Evolutionary conservation across 768 basidiomycete species (phyloP).

Genomic region (Mycena vulgaris): DNA sequence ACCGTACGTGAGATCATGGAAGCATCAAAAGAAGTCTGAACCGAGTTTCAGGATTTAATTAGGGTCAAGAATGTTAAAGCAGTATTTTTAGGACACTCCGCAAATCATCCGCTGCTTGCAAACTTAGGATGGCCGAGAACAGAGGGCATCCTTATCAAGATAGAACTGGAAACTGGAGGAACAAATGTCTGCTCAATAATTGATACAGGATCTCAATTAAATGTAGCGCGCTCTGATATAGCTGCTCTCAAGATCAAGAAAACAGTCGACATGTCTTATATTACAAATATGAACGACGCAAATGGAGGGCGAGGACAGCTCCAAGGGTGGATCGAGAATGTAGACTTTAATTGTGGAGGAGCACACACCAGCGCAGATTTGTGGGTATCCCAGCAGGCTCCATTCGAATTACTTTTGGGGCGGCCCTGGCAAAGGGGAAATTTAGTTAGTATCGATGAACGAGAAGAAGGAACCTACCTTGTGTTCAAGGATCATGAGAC

Average conservation of each 20-base stretch:
- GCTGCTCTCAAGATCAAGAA: conserved; percentile 12
- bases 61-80: conserved; percentile 13
- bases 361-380: conserved; percentile 40
- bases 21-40: conserved; percentile 7
- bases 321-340: conserved; percentile 39
- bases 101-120: not conserved
- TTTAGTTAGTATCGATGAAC: conserved; percentile 44
- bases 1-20: conserved; percentile 6
- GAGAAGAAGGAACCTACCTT: conserved; percentile 45
- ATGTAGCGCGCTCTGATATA: conserved; percentile 37
- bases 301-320: conserved; percentile 44
- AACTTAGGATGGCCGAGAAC: not conserved
- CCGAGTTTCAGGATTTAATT: not conserved
- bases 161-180: conserved; percentile 33
- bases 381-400: conserved; percentile 32
- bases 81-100: not conserved
- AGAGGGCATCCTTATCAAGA: conserved; percentile 26
- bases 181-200: conserved; percentile 38
- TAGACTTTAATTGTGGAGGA: conserved; percentile 41
- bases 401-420: conserved; percentile 42
- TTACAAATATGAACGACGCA: conserved; percentile 44
- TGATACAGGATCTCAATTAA: conserved; percentile 47
- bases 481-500: conserved; percentile 39
- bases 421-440: conserved; percentile 45
- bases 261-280: conserved; percentile 31